These are phyloP conservation scores for Suillus tomentosus DNA, from an alignment of 768 basidiomycete genomes.

Conservation along the genomic window DNA sequence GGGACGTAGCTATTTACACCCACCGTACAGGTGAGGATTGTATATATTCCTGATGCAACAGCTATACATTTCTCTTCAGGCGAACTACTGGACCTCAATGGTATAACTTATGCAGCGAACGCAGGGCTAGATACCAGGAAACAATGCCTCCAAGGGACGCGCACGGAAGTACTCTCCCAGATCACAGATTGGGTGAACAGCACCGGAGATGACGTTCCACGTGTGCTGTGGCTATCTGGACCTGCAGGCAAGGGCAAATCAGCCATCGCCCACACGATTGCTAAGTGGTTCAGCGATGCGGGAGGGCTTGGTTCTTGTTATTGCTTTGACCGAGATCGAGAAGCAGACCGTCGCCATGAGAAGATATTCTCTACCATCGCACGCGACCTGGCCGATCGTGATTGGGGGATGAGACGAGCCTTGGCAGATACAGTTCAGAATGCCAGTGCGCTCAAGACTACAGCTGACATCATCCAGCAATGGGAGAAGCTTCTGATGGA, in stretches of 20 bases:
- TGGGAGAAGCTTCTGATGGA: conserved; percentile 20
- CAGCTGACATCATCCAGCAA: conserved; percentile 11
- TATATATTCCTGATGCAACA: background rate
- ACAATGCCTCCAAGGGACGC: conserved; percentile 24
- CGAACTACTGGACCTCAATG: background rate
- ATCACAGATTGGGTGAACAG: conserved; percentile 28
- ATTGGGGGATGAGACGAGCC: background rate
- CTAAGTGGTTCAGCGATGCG: conserved; percentile 4
- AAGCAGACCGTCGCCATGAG: conserved; percentile 9
- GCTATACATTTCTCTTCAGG: background rate
- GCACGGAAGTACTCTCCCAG: conserved; percentile 23
- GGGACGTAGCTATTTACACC: background rate
- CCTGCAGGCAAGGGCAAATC: background rate
- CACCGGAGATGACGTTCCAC: conserved; percentile 2
- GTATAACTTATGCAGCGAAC: background rate
- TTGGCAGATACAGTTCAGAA: background rate
- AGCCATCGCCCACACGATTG: conserved; percentile 18
- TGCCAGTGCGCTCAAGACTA: background rate
- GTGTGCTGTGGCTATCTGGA: background rate
- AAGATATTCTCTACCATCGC: conserved; percentile 17
- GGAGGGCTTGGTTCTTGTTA: conserved; percentile 8
- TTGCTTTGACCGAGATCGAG: conserved; percentile 9
- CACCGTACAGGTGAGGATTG: background rate
- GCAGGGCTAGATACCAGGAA: background rate
- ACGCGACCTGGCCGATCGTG: conserved; percentile 9